Conservation (phyloP, 768 basidiomycete species). For the Leccinum imitatum region DNA sequence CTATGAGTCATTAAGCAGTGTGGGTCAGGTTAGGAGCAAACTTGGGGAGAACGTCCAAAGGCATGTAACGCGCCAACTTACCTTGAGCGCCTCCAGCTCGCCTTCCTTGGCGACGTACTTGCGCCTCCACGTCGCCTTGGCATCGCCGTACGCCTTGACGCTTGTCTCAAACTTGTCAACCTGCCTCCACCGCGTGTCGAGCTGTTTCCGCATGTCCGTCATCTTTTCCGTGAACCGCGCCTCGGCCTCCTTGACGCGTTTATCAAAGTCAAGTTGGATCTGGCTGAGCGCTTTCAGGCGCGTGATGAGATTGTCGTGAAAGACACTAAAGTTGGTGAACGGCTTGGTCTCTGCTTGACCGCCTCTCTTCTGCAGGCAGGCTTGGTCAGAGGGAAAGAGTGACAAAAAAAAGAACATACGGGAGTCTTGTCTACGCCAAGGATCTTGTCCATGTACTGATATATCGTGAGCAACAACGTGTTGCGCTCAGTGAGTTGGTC, state of each 20-base stretch:
- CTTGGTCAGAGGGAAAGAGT: not conserved
- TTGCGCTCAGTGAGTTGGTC: constrained; percentile 94
- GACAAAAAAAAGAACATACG: constrained; percentile 45
- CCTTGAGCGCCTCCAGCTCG: constrained; percentile 88
- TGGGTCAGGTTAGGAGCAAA: not conserved
- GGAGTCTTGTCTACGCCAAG: constrained; percentile 85
- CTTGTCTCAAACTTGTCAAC: constrained; percentile 90
- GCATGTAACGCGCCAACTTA: constrained; percentile 28
- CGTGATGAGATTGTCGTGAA: constrained; percentile 91
- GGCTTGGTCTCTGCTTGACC: constrained; percentile 84
- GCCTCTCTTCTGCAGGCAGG: constrained; percentile 59
- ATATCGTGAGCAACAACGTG: constrained; percentile 86
- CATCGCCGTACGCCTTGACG: constrained; percentile 77
- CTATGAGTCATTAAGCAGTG: constrained; percentile 38
- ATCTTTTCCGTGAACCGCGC: constrained; percentile 69
- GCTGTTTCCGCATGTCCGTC: constrained; percentile 77
- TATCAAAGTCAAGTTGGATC: constrained; percentile 86
- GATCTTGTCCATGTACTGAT: constrained; percentile 94
- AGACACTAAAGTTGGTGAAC: constrained; percentile 89
- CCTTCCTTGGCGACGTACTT: constrained; percentile 82
- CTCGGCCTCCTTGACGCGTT: constrained; percentile 78
- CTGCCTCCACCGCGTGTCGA: constrained; percentile 87
- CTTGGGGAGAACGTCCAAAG: not conserved
- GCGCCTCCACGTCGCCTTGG: constrained; percentile 80
- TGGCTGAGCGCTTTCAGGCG: constrained; percentile 82